These are phyloP conservation scores for Sclerotinia nivalis DNA, from an alignment of 2,329 filamentous ascomycete species.

Conservation along the genomic window DNA sequence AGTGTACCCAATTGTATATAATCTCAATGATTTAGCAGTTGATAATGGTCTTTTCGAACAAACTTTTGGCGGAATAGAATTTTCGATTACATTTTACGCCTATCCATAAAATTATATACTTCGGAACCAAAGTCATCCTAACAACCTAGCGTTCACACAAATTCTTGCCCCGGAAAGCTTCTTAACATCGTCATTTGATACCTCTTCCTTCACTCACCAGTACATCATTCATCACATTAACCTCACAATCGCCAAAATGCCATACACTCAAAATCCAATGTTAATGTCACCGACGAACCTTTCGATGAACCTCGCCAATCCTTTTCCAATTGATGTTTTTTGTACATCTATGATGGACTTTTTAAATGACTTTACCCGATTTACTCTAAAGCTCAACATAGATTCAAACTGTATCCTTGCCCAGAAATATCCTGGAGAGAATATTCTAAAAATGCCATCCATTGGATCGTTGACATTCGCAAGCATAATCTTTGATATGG, in stretches of 20 bases:
- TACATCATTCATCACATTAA: background rate
- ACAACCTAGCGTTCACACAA: background rate
- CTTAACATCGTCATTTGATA: background rate
- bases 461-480: background rate
- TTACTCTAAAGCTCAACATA: background rate
- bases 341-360: background rate
- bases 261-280: background rate
- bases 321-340: background rate
- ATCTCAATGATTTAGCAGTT: rapidly evolving
- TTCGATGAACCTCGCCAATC: background rate
- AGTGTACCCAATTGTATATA: background rate
- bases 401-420: background rate
- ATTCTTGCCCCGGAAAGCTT: background rate
- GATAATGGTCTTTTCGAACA: background rate
- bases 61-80: background rate
- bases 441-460: background rate
- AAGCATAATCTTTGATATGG: background rate
- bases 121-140: background rate
- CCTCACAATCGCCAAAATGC: background rate
- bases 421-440: background rate
- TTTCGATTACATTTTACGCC: no score
- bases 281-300: no score
- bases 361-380: background rate
- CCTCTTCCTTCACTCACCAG: background rate
- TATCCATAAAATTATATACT: background rate